phyloP scores from a whole-genome alignment of 176 grass and related monocot species.

The Lolium rigidum region DNA sequence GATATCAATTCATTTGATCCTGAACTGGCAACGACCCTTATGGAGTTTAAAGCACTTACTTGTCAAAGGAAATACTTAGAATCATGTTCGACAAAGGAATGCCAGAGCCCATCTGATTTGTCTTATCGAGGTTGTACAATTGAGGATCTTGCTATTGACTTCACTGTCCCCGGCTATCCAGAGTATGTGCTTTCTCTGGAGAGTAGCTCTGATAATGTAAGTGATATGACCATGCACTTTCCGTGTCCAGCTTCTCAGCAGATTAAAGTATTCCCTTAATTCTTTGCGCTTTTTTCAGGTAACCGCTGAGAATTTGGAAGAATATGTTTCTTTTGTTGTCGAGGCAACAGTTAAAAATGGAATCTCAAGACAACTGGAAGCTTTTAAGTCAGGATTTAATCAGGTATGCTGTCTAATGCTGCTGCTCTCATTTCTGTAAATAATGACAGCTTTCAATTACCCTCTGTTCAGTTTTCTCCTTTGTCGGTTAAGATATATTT shows the following conservation, averaged over 20 bases:
- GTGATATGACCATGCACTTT: conserved; percentile 5
- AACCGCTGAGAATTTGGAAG: conserved; percentile 75
- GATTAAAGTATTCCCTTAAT: conserved; percentile 28
- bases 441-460: neutral
- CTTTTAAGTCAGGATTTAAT: conserved; percentile 93
- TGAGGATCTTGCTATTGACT: conserved; percentile 87
- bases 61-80: conserved; percentile 64
- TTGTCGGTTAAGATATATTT: conserved; percentile 22
- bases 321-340: conserved; percentile 73
- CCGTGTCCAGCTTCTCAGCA: conserved; percentile 32
- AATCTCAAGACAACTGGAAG: conserved; percentile 74
- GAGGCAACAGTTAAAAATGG: conserved; percentile 77
- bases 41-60: conserved; percentile 85
- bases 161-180: conserved; percentile 86
- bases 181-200: conserved; percentile 61
- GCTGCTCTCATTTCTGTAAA: neutral
- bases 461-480: conserved; percentile 8
- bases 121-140: conserved; percentile 67
- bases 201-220: conserved; percentile 63
- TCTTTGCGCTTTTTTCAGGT: conserved; percentile 62
- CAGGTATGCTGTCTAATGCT: conserved; percentile 59
- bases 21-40: conserved; percentile 56
- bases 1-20: conserved; percentile 82
- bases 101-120: conserved; percentile 59
- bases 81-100: conserved; percentile 45